phyloP scores from a whole-genome alignment of 306 rosid genomes.

The Pterocarpus macrocarpus region DNA sequence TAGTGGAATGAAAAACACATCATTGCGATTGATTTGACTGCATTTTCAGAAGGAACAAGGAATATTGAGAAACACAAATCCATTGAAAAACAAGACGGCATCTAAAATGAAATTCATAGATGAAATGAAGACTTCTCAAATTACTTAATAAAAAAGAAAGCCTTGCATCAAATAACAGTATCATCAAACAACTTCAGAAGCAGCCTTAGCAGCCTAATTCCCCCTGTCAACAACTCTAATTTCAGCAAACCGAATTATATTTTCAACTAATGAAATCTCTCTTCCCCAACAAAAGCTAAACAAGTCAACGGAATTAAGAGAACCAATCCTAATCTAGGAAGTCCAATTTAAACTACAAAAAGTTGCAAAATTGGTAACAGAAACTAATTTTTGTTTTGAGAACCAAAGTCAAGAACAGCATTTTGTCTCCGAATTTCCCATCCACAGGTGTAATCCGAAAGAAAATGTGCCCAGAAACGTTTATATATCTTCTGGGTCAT shows the following conservation, averaged over 20 bases:
- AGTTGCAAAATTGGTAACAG: conserved; percentile 8
- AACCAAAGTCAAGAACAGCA: conserved; percentile 26
- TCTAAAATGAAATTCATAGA: conserved; percentile 38
- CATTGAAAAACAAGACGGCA: conserved; percentile 38
- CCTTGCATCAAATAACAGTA: conserved; percentile 39
- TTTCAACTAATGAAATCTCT: not conserved
- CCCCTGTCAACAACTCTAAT: conserved; percentile 30
- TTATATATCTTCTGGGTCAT: not conserved
- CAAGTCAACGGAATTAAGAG: conserved; percentile 14
- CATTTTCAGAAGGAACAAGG: conserved; percentile 44
- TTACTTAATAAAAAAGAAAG: conserved; percentile 1
- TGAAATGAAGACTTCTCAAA: conserved; percentile 1
- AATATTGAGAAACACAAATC: conserved; percentile 27
- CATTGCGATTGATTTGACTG: conserved; percentile 60
- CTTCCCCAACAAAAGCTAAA: conserved; percentile 18
- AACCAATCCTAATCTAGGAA: conserved; percentile 2
- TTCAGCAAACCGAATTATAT: conserved; percentile 17
- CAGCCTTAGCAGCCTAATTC: conserved; percentile 27
- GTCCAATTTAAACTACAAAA: not conserved
- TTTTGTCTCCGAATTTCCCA: conserved; percentile 10
- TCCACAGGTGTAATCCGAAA: conserved; percentile 19
- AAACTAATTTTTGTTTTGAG: not conserved
- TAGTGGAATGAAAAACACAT: conserved; percentile 71
- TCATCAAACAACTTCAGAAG: conserved; percentile 36
- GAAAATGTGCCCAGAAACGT: not conserved